Evolutionary conservation across 2,329 filamentous ascomycete species (phyloP).

Genomic region (Talaromyces sp.): DNA sequence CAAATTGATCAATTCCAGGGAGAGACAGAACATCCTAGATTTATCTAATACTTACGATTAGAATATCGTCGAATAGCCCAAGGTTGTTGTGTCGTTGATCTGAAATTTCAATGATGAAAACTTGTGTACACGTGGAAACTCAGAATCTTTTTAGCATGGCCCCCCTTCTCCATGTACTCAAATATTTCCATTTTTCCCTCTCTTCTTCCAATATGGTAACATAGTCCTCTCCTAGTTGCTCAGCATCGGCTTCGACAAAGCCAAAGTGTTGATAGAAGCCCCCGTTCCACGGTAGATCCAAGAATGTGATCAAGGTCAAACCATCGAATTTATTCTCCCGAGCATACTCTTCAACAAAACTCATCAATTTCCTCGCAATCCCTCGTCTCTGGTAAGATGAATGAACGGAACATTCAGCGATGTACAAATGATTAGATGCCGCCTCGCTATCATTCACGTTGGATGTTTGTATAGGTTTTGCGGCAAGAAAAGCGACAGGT

Average conservation of each 20-base stretch:
- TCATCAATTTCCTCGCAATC: constrained; percentile 14
- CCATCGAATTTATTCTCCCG: background rate
- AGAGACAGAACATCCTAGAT: background rate
- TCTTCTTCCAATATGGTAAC: constrained; percentile 1
- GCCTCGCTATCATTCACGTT: background rate
- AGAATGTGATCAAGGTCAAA: constrained; percentile 6
- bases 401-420: constrained; percentile 10
- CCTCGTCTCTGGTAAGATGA: constrained; percentile 4
- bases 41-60: background rate
- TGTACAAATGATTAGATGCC: constrained; percentile 2
- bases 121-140: background rate
- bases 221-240: background rate
- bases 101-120: background rate
- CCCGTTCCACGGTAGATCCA: constrained; percentile 10
- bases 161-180: constrained; percentile 4
- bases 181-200: constrained; percentile 1
- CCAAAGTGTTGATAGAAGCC: constrained; percentile 5
- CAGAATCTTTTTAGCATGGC: constrained; percentile 4
- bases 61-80: too few relatives aligned
- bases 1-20: background rate
- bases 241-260: constrained; percentile 2
- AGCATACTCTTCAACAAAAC: constrained; percentile 10
- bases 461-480: background rate
- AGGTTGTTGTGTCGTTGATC: too few relatives aligned
- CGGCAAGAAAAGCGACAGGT: constrained; percentile 5